Evolutionary conservation across 768 basidiomycete species (phyloP).

Genomic region (Hysterangium stoloniferum): DNA sequence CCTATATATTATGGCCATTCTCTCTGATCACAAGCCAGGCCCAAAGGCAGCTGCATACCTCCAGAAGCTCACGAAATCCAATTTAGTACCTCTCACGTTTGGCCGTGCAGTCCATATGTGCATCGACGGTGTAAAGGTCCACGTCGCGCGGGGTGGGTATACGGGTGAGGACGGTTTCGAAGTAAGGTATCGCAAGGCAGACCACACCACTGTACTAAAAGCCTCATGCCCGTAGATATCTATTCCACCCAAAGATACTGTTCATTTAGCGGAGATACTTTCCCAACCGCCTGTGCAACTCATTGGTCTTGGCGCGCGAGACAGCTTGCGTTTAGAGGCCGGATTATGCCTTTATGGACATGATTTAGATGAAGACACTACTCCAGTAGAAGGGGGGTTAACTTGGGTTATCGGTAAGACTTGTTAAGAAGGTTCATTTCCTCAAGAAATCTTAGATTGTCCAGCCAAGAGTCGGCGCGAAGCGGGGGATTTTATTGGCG

Average conservation of each 20-base stretch:
- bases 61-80: constrained; percentile 66
- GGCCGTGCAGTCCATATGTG: constrained; percentile 77
- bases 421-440: not conserved
- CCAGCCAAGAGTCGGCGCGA: constrained; percentile 78
- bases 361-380: constrained; percentile 81
- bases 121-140: constrained; percentile 70
- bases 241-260: constrained; percentile 70
- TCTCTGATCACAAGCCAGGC: constrained; percentile 35
- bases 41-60: constrained; percentile 77
- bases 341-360: constrained; percentile 96
- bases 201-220: not conserved
- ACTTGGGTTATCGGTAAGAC: constrained; percentile 85
- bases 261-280: constrained; percentile 58
- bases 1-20: not conserved
- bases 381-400: constrained; percentile 86
- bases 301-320: constrained; percentile 86
- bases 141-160: constrained; percentile 92
- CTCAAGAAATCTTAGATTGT: not conserved
- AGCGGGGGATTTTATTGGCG: constrained; percentile 68
- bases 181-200: constrained; percentile 32
- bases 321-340: constrained; percentile 90
- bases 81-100: constrained; percentile 70
- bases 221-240: constrained; percentile 54
- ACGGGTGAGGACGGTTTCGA: constrained; percentile 99
- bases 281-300: constrained; percentile 64